These are phyloP conservation scores for Populus hybrid DNA, from an alignment of 441 rosid species.

Conservation along the genomic window DNA sequence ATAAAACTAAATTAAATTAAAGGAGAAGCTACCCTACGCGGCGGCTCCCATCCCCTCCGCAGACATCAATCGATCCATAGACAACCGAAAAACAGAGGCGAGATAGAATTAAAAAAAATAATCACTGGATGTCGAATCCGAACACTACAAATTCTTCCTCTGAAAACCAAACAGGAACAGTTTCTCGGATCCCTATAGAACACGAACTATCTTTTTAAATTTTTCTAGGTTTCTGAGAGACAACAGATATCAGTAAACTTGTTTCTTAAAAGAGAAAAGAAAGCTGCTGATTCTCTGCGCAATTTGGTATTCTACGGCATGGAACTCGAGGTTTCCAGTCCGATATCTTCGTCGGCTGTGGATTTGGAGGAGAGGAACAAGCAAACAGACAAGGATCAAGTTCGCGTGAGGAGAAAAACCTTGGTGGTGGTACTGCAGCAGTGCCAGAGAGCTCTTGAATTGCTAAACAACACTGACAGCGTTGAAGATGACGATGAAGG, in stretches of 20 bases:
- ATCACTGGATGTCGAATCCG: too few species aligned
- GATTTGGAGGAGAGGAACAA: constrained; percentile 13
- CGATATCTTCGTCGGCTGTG: constrained; percentile 17
- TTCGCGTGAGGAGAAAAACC: constrained; percentile 68
- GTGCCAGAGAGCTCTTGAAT: constrained; percentile 85
- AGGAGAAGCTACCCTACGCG: neutral
- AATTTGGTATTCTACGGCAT: constrained; percentile 9
- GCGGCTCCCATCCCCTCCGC: too few species aligned
- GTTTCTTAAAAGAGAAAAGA: too few species aligned
- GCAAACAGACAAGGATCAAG: constrained; percentile 29
- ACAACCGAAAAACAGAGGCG: too few species aligned
- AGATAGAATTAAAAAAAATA: too few species aligned
- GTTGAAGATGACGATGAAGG: constrained; percentile 18
- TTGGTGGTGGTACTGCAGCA: constrained; percentile 68
- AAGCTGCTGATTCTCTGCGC: neutral
- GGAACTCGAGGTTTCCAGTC: constrained; percentile 44
- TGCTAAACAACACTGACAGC: constrained; percentile 35
- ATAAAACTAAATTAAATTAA: too few species aligned
- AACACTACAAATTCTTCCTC: too few species aligned
- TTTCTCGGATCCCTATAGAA: neutral
- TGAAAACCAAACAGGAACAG: too few species aligned
- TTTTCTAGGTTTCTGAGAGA: too few species aligned
- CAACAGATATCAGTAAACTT: too few species aligned
- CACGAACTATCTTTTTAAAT: too few species aligned
- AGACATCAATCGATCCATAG: too few species aligned